phyloP scores from a whole-genome alignment of 441 rosid genomes.

The Gossypium aridum region DNA sequence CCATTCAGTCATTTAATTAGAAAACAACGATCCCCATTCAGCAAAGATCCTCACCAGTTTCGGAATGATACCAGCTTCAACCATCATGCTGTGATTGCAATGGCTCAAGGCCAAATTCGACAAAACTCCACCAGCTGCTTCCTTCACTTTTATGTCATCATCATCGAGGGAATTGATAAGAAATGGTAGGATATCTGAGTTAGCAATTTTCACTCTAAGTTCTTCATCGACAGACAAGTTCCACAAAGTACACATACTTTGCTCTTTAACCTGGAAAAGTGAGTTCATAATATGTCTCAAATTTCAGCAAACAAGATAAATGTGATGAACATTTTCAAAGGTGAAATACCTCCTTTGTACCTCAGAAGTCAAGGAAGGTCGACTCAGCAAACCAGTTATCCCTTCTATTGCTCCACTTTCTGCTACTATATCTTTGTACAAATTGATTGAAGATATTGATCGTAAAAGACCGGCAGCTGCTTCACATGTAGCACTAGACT shows the following conservation, averaged over 20 bases:
- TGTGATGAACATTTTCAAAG: slow-evolving; percentile 14
- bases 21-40: neutral
- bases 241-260: slow-evolving; percentile 64
- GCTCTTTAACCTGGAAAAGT: slow-evolving; percentile 60
- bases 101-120: slow-evolving; percentile 59
- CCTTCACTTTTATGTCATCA: slow-evolving; percentile 56
- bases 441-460: slow-evolving; percentile 55
- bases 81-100: slow-evolving; percentile 52
- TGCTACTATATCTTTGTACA: slow-evolving; percentile 64
- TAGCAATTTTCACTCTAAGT: slow-evolving; percentile 51
- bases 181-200: slow-evolving; percentile 41
- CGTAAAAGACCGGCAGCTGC: slow-evolving; percentile 85
- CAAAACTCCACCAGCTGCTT: slow-evolving; percentile 83
- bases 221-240: slow-evolving; percentile 79
- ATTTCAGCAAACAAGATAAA: slow-evolving; percentile 17
- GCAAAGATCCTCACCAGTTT: slow-evolving; percentile 51
- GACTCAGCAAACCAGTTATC: slow-evolving; percentile 50
- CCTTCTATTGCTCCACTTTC: slow-evolving; percentile 80
- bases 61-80: slow-evolving; percentile 70
- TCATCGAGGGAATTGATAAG: slow-evolving; percentile 59
- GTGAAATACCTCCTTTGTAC: slow-evolving; percentile 38
- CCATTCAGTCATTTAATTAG: neutral
- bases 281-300: slow-evolving; percentile 18
- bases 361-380: slow-evolving; percentile 60
- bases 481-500: slow-evolving; percentile 51